phyloP scores from a whole-genome alignment of 129 eudicot genomes.

The Flaveria bidentis region DNA sequence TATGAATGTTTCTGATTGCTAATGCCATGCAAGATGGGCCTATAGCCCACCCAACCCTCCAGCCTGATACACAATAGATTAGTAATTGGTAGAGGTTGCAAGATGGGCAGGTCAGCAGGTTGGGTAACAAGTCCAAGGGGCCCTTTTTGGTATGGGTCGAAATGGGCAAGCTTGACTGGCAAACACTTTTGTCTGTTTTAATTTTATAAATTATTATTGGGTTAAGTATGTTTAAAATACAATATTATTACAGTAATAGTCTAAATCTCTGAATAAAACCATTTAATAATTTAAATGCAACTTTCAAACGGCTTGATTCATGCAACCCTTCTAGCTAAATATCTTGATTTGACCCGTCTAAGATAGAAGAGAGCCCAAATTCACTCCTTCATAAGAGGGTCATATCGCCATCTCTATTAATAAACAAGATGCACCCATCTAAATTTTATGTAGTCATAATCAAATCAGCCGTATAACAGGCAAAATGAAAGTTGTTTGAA shows the following conservation, averaged over 20 bases:
- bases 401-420: neutral
- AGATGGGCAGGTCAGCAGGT: neutral
- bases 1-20: conserved; percentile 86
- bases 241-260: neutral
- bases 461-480: neutral
- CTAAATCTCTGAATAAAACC: neutral
- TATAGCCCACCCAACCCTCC: conserved; percentile 99
- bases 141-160: neutral
- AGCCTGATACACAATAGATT: conserved; percentile 52
- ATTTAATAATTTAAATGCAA: neutral
- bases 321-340: neutral
- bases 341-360: neutral
- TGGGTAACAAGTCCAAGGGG: neutral
- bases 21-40: conserved; percentile 78
- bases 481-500: conserved; percentile 1
- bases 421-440: neutral
- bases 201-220: neutral
- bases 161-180: neutral
- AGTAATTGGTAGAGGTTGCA: conserved; percentile 9
- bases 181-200: neutral
- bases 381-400: neutral
- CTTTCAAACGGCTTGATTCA: conserved; percentile 1
- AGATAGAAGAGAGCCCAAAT: neutral
- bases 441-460: neutral
- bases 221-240: neutral